Conservation (phyloP, 805 yeast genomes). For the Candida xiaguanensis region DNA sequence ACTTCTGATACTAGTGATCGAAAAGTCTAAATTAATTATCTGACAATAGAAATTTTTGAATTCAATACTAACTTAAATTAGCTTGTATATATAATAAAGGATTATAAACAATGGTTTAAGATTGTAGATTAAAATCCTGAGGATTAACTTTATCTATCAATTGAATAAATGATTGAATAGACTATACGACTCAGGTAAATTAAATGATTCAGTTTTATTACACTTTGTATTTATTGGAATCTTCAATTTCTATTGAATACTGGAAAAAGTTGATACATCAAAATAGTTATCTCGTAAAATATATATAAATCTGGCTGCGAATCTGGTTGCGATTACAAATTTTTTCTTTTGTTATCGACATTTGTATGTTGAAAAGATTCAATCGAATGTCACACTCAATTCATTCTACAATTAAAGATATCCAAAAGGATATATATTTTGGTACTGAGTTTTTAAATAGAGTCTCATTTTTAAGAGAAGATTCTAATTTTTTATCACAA, state of each 20-base stretch:
- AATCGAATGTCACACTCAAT: conserved; percentile 7
- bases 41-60: conserved; percentile 5
- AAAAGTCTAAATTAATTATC: conserved; percentile 7
- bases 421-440: conserved; percentile 29
- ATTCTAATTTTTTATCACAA: conserved; percentile 45
- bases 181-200: conserved; percentile 11
- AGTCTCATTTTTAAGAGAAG: conserved; percentile 59
- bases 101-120: background rate
- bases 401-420: conserved; percentile 6
- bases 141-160: conserved; percentile 10
- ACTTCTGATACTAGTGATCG: conserved; percentile 6
- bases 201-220: conserved; percentile 2
- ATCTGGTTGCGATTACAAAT: background rate
- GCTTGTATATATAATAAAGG: background rate
- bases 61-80: conserved; percentile 3
- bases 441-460: conserved; percentile 58
- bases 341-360: background rate
- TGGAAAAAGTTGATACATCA: conserved; percentile 4
- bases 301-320: no score
- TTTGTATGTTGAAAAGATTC: conserved; percentile 5
- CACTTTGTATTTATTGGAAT: conserved; percentile 6
- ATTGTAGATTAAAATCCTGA: conserved; percentile 3
- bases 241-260: conserved; percentile 2
- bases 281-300: background rate
- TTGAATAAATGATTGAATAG: conserved; percentile 7